Evolutionary conservation across 208 protist genomes (phyloP), one percentile per base, ranked within the genome.

Genomic region (Giardia muris): DNA sequence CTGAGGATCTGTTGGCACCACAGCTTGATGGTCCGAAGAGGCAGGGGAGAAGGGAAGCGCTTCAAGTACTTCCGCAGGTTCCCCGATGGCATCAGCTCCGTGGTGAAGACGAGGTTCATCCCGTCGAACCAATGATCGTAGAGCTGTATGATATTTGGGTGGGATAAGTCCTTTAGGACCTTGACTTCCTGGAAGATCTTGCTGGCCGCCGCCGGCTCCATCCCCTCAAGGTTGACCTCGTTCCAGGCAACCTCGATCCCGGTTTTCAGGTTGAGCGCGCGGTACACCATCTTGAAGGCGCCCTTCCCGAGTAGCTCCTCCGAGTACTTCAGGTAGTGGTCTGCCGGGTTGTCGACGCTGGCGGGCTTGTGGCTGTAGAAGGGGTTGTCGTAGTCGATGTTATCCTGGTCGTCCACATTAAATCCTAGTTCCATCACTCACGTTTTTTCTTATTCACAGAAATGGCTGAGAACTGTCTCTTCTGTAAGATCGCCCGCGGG

Each of bases 161-260:
- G 95, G 39, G 92, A 47, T 0, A 97, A 45, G 45, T 93, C 67
- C 91, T 95, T 92, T 57, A 97, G 92, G 1, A 97, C 90, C 0
- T 92, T 90, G 10, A 97, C 94, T 57, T 97, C 96, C 2, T 93
- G 22, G 0, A 94, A 19, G 3, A 96, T 1, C 93, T n/a, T 67
- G 39, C 1, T 92, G 22, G 47, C 0, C 76, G 92, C 67, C 0
- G 44, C 91, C 0, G 43, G 10, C 43, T 57, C 46, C 10, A 90
- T 39, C 1, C 46, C 10, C 1, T 76, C 57, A 2, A 95, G 2
- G 10, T 90, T 91, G 2, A 96, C 57, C 92, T 96, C 94, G 92
- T 96, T 97, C 96, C 96, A 97, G 1, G 96, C 96, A 4, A 97
- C 95, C 92, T 97, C 95, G n/a, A 94, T 92, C 46, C 95, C 96